Evolutionary conservation across 176 grass and related monocot species (phyloP), one percentile per base, ranked within the genome.

Genomic region (Paspalum vaginatum): DNA sequence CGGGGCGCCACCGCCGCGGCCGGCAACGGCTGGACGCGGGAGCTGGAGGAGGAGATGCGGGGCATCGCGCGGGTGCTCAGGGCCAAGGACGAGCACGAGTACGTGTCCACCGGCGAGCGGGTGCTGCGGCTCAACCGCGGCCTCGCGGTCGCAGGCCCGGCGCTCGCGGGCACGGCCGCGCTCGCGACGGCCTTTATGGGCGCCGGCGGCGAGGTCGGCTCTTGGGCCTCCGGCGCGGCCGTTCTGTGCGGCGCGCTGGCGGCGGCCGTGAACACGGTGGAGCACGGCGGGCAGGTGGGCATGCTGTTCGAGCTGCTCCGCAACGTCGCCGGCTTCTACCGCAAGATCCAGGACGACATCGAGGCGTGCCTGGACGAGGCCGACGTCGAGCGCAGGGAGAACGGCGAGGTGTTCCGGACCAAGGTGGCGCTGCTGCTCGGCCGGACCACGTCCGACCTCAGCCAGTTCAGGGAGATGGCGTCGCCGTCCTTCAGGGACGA

Each of bases 221-320:
- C 67, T 1, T 78, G 66, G 82, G 78, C 86, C 2, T 25, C 75
- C 11, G 42, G 80, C 6, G 51, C 3, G 0, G 79, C 78, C 6
- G 67, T 54, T 0, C 27, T 86, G 21, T 84, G 83, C 47, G 79
- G 88, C 22, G 78, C 73, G 7, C 59, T 90, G 18, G 88, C 88
- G 17, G 72, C 83, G 10, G 69, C 50, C 4, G 79, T n/a, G 54
- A 86, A 90, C 75, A 90, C 84, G n/a, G 16, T 79, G 11, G 84
- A 86, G 68, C 88, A 90, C 43, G 84, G 83, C 4, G 53, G 79
- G 53, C 88, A 90, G 77, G 39, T 90, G 13, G 88, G 88, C 37
- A 90, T 90, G 84, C 52, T 90, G 68, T 90, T 90, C 66, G 88
- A 90, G 84, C 18, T 90, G 43, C 26, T 37, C 53, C 74, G 88